These are phyloP conservation scores for Cryptococcus sp. DNA, from an alignment of 1,284 basidiomycete genomes.

Conservation along the genomic window DNA sequence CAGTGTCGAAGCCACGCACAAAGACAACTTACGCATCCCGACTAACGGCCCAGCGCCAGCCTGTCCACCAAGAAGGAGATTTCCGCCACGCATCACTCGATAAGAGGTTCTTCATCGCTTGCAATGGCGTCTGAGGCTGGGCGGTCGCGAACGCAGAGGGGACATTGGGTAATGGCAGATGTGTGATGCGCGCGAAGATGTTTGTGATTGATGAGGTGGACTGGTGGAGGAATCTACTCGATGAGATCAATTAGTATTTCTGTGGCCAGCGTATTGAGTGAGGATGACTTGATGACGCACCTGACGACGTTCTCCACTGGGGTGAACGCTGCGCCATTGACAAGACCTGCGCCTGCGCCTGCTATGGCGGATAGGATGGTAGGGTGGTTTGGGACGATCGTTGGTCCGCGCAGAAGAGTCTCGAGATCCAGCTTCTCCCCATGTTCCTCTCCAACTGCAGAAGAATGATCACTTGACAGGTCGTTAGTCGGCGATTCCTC, in stretches of 20 bases:
- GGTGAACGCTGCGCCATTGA: constrained; percentile 50
- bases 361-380: constrained; percentile 48
- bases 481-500: background rate
- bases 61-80: constrained; percentile 45
- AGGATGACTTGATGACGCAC: constrained; percentile 23
- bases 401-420: constrained; percentile 43
- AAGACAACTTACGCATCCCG: constrained; percentile 42
- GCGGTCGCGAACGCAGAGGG: constrained; percentile 17
- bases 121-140: constrained; percentile 28
- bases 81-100: constrained; percentile 42
- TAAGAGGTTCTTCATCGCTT: constrained; percentile 41
- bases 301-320: constrained; percentile 52
- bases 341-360: constrained; percentile 47
- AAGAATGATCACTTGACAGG: background rate
- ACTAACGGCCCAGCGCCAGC: constrained; percentile 47
- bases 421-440: constrained; percentile 46
- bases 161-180: constrained; percentile 29
- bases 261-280: background rate
- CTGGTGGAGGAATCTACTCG: constrained; percentile 33
- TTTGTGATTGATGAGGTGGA: constrained; percentile 33
- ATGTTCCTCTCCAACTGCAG: background rate
- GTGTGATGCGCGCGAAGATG: constrained; percentile 21
- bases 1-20: background rate
- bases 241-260: background rate
- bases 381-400: constrained; percentile 45